Base-by-base conservation (phyloP, 2,329 filamentous ascomycete species). In the Camptophora hylomeconis region DNA sequence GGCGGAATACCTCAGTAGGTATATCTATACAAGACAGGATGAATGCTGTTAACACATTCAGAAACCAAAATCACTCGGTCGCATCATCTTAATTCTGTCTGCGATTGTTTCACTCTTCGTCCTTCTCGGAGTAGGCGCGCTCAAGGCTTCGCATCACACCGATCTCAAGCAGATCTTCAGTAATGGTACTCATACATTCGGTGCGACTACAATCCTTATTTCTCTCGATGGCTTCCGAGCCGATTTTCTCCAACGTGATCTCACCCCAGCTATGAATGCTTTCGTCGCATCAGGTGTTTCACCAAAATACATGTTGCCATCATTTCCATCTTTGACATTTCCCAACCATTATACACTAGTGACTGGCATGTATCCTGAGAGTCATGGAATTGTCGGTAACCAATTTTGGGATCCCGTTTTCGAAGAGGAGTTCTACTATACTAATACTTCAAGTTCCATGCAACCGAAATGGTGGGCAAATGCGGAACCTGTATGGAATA, bases 381-480 rank as follows among this genome's bases (percentile, higher is more conserved):
- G 76, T 33, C 89, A 98, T 49, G 89, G 89, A 0, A 67, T 98
- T 3, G 86, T 98, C 1, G 81, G 84, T 5, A 98, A 98, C 50
- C 80, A 73, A 1, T 98, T 98, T 51, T 98, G 81, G 80, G 89
- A 95, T 46, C 80, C 82, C 0, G 60, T 63, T 0, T 50, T 84
- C 7, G 39, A 78, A 45, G 75, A 79, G 36, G 78, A 92, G 41
- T 98, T 98, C 57, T 83, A 74, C 48, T 93, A 93, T 47, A 92
- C 82, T 0, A 72, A 92, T 45, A 73, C 80, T 0, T 51, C 61
- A 2, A 67, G 72, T 32, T 89, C 82, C 40, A 69, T 93, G 55
- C 72, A 87, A 41, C 63, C 80, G 1, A 82, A 87, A 50, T 98
- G 89, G 87, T 98, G 89, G 87, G 98, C 89, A 87, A 75, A 70